Base-by-base conservation (phyloP, 306 rosid genomes). In the Pterocarpus santalinus region DNA sequence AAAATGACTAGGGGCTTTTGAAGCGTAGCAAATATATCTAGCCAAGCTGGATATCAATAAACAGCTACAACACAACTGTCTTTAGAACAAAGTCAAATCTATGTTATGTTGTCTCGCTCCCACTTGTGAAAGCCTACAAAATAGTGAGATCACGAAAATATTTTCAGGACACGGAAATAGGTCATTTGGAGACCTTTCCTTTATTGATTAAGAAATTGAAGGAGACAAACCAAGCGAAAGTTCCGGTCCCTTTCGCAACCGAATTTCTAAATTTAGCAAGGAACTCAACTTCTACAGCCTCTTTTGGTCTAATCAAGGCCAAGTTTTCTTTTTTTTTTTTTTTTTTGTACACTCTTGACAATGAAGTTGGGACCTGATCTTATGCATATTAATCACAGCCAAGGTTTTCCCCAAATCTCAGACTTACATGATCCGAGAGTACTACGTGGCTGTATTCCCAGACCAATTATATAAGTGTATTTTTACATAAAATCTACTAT, bases 181-280 rank as follows among this genome's bases (percentile, higher is more conserved):
- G 43, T 81, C 43, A 43, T 72, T 47, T 72, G 13, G 43, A 61
- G 56, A 62, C 73, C n/a, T 15, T 72, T 51, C 2, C 68, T 69
- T 69, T 35, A 16, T 80, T 70, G 15, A 72, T 76, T 66, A 7
- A 22, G 74, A 62, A 22, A 61, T 52, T 52, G 55, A 56, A 60
- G 52, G 32, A 62, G 49, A 53, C 78, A 55, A 52, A 60, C 30
- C 28, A 69, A 14, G 11, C 56, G 7, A 80, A 73, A 57, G 10
- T n/a, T 13, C 53, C 41, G 44, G 43, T 75, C 53, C 39, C 62
- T 41, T 80, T 84, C 71, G 28, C 28, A 22, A 22, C 28, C 28
- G 28, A 22, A 70, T 67, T 73, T 78, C 86, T 14, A 78, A 60
- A 66, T 85, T 78, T 78, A 55, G 86, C 66, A 81, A 71, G 14